Base-by-base conservation (phyloP, 768 basidiomycete species). In the Mycena sanguinolenta region DNA sequence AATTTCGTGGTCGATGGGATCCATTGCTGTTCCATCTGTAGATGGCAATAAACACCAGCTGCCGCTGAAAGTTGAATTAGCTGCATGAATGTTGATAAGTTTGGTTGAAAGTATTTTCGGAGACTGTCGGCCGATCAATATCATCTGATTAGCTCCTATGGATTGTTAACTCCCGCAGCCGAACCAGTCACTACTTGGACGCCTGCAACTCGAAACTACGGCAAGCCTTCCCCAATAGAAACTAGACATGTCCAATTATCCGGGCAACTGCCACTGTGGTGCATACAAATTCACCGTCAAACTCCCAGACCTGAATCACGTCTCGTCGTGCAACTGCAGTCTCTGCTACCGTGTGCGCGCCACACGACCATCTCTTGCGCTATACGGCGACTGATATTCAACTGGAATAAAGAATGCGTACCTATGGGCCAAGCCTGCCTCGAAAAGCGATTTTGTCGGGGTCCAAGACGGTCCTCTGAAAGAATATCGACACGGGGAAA, bases 1-100 rank as follows among this genome's bases (percentile, higher is more conserved):
- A 9, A 80, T 82, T 13, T 59, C 72, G 4, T 82, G 82, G 81
- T 72, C 77, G 30, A 79, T 79, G 76, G 73, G 62, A n/a, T 60
- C 62, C 25, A 75, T 81, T n/a, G 69, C 73, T 5, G 73, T 71
- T 4, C 81, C 82, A 5, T 74, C 65, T 21, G 70, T 73, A 12
- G 69, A 73, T 44, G 38, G 39, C 50, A 64, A 36, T 38, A 32
- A 10, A n/a, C 71, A 71, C 14, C 65, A 70, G 54, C 49, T 77
- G 13, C 75, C 73, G 8, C 27, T 69, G 55, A 69, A 69, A n/a
- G 19, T 69, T 10, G 67, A 69, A 58, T n/a, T 69, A 13, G 61
- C 61, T n/a, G n/a, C n/a, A n/a, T n/a, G n/a, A n/a, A n/a, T n/a
- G n/a, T n/a, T n/a, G n/a, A n/a, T n/a, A n/a, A n/a, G n/a, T n/a